Evolutionary conservation across 305 asterid species (phyloP).

Genomic region (Euphrasia arctica): DNA sequence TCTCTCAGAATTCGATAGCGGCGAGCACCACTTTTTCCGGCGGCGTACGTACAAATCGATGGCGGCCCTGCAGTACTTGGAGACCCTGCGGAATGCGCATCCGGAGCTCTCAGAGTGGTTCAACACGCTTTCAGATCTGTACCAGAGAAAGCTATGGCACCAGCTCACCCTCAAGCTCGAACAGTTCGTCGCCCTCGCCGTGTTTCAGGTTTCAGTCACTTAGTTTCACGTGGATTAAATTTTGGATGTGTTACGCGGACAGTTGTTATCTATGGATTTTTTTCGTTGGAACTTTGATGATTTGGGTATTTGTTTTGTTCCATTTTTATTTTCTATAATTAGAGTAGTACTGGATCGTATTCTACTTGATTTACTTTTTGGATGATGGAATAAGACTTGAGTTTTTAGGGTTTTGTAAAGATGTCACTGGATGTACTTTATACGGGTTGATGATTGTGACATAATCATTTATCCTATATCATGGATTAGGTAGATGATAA

Average conservation of each 20-base stretch:
- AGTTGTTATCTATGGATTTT: neutral
- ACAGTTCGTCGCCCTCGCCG: constrained; percentile 81
- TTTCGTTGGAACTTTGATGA: neutral
- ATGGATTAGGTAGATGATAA: constrained; percentile 7
- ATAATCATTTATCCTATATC: neutral
- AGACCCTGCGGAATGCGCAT: constrained; percentile 58
- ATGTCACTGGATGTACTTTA: neutral
- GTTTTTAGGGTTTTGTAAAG: constrained; percentile 30
- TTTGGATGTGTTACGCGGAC: constrained; percentile 20
- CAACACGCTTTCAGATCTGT: constrained; percentile 84
- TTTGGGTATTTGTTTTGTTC: constrained; percentile 20
- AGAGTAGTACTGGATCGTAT: neutral
- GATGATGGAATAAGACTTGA: constrained; percentile 24
- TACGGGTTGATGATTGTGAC: neutral
- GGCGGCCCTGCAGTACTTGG: constrained; percentile 91
- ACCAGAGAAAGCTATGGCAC: constrained; percentile 95
- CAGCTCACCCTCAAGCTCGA: constrained; percentile 95
- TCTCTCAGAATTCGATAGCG: constrained; percentile 21
- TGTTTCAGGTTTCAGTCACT: constrained; percentile 62
- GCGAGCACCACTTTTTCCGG: constrained; percentile 20
- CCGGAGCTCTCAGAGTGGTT: constrained; percentile 96
- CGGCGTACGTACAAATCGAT: constrained; percentile 37
- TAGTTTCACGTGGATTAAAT: constrained; percentile 4
- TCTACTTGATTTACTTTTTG: constrained; percentile 17
- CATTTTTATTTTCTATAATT: constrained; percentile 10